Evolutionary conservation across 1,284 basidiomycete species (phyloP).

Genomic region (Ceratobasidium sp.): DNA sequence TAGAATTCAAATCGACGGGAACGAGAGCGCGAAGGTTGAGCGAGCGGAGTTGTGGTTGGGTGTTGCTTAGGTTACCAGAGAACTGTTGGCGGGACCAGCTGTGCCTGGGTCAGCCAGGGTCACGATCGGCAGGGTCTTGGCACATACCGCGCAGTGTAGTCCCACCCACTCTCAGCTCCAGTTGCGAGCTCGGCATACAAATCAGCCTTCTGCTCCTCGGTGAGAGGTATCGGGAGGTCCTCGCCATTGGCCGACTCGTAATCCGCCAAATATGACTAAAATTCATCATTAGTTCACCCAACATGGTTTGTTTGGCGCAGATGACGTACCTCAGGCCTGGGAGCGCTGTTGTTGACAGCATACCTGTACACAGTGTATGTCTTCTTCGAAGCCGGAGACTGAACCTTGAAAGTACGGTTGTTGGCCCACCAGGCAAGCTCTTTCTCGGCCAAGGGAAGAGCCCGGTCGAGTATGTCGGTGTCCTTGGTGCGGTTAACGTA

Average conservation of each 20-base stretch:
- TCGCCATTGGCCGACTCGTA: constrained; percentile 71
- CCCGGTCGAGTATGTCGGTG: constrained; percentile 65
- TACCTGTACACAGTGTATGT: constrained; percentile 74
- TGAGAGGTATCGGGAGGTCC: constrained; percentile 58
- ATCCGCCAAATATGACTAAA: constrained; percentile 61
- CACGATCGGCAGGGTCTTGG: neutral
- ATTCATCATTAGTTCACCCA: neutral
- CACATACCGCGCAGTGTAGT: constrained; percentile 41
- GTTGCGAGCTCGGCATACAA: constrained; percentile 89
- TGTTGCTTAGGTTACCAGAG: constrained; percentile 51
- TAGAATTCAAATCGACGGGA: constrained; percentile 82
- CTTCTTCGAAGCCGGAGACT: constrained; percentile 71
- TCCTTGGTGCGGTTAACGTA: constrained; percentile 68
- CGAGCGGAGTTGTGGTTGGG: constrained; percentile 64
- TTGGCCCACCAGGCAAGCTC: constrained; percentile 83
- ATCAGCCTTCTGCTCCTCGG: constrained; percentile 62
- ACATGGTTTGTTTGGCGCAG: neutral
- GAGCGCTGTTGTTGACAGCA: constrained; percentile 77
- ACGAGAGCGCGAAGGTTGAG: constrained; percentile 74
- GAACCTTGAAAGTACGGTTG: constrained; percentile 75
- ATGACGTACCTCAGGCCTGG: constrained; percentile 76
- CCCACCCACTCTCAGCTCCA: constrained; percentile 77
- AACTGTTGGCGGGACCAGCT: constrained; percentile 59
- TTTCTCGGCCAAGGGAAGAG: constrained; percentile 66
- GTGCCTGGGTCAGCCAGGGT: constrained; percentile 20